These are phyloP conservation scores for Phytopythium cucurbitacearum DNA, from an alignment of 352 stramenopile genomes.

Conservation along the genomic window DNA sequence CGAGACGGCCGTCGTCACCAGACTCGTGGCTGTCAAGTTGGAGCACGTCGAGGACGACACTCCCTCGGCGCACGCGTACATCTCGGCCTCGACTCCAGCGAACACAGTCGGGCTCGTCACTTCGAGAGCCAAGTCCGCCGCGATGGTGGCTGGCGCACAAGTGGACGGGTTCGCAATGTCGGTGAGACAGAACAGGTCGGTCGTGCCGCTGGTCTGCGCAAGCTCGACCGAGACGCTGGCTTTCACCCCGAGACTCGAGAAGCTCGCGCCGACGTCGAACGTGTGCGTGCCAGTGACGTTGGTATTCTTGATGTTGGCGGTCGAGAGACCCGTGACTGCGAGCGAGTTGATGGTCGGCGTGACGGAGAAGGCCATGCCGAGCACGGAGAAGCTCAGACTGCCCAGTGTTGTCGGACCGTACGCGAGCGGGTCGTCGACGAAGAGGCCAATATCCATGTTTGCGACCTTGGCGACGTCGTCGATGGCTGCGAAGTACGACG, in stretches of 20 bases:
- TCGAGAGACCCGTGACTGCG: slow-evolving; percentile 34
- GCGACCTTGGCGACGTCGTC: slow-evolving; percentile 41
- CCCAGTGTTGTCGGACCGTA: slow-evolving; percentile 30
- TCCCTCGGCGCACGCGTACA: slow-evolving; percentile 31
- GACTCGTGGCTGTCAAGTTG: slow-evolving; percentile 38
- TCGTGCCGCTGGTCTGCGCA: slow-evolving; percentile 44
- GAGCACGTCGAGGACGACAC: slow-evolving; percentile 29
- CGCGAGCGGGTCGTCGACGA: slow-evolving; percentile 30
- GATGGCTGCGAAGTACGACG: slow-evolving; percentile 33
- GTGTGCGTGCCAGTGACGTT: slow-evolving; percentile 35
- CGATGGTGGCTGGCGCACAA: slow-evolving; percentile 29
- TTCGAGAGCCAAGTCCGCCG: slow-evolving; percentile 30
- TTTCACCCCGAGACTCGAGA: slow-evolving; percentile 27
- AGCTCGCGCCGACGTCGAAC: slow-evolving; percentile 39
- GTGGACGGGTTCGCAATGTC: slow-evolving; percentile 37
- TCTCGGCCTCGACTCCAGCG: slow-evolving; percentile 27
- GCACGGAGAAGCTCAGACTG: slow-evolving; percentile 34
- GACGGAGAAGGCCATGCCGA: slow-evolving; percentile 39
- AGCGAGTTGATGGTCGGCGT: slow-evolving; percentile 46
- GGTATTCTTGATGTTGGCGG: slow-evolving; percentile 27
- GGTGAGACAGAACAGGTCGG: slow-evolving; percentile 54
- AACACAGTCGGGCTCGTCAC: slow-evolving; percentile 28
- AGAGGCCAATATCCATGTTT: slow-evolving; percentile 25
- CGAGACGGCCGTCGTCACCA: slow-evolving; percentile 27
- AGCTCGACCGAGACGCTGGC: slow-evolving; percentile 37